Conservation (phyloP, 2,329 filamentous ascomycete genomes). For the Calonectria crousiana region DNA sequence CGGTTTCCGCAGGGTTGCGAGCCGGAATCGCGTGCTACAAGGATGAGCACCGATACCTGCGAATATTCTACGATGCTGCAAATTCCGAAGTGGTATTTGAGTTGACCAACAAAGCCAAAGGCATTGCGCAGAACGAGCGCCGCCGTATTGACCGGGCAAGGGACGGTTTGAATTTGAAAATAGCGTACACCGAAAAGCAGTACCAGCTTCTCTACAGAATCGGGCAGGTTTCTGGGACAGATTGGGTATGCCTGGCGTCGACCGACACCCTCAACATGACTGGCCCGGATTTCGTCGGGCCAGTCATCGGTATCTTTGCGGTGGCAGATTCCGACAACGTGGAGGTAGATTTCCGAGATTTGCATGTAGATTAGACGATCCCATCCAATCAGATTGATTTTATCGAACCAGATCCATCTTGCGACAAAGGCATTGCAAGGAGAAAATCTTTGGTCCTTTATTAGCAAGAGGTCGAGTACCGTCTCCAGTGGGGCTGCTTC, state of each 20-base stretch:
- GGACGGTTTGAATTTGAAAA: not conserved
- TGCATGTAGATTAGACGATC: not conserved
- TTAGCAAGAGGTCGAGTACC: not conserved
- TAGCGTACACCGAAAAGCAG: slow-evolving; percentile 2
- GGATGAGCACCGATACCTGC: slow-evolving; percentile 4
- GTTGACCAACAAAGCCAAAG: not conserved
- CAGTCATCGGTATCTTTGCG: slow-evolving; percentile 10
- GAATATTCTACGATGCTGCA: not conserved
- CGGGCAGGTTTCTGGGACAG: not conserved
- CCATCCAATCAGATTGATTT: not conserved
- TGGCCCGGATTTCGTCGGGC: slow-evolving; percentile 7
- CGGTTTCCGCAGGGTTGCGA: not conserved
- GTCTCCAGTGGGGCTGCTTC: no score
- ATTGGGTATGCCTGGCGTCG: not conserved
- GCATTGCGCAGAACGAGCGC: not conserved
- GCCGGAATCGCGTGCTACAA: slow-evolving; percentile 6
- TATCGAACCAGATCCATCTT: no score
- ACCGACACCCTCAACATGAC: not conserved
- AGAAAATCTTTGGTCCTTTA: not conserved
- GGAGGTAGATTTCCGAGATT: not conserved
- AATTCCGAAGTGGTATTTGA: not conserved
- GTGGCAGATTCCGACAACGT: not conserved
- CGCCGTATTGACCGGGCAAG: not conserved
- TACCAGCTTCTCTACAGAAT: not conserved
- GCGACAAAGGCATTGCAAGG: not conserved